Percentiles rank a stretch among this genome's conserved stretches.
Evolutionary conservation across 2,329 filamentous ascomycete species (phyloP).

Genomic region (Pseudocercospora ulei): DNA sequence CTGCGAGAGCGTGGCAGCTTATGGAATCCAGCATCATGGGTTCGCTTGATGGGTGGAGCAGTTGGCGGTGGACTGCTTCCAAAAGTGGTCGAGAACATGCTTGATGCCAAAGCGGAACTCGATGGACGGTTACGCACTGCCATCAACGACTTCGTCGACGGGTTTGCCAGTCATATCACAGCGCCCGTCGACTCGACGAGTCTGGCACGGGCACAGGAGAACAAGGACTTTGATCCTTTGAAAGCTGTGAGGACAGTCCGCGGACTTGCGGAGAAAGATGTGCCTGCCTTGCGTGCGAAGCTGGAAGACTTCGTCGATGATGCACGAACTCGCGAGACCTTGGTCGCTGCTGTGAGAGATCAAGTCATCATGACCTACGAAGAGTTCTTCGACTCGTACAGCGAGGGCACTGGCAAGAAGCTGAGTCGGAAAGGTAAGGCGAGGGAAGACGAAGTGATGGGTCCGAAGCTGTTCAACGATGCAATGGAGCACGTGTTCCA

Average conservation of each 20-base stretch:
- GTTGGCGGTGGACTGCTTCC: conserved; percentile 47
- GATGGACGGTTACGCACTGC: conserved; percentile 53
- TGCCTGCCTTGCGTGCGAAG: conserved; percentile 47
- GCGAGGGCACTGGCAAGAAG: conserved; percentile 34
- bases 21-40: conserved; percentile 55
- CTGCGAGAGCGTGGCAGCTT: conserved; percentile 55
- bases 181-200: conserved; percentile 34
- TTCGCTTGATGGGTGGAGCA: conserved; percentile 46
- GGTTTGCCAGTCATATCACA: conserved; percentile 50
- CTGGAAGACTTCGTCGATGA: conserved; percentile 57
- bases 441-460: conserved; percentile 54
- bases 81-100: conserved; percentile 60
- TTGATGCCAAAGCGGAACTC: conserved; percentile 59
- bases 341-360: conserved; percentile 57
- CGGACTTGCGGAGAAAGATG: conserved; percentile 49
- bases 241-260: conserved; percentile 41
- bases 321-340: conserved; percentile 54
- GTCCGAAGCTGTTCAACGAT: conserved; percentile 54
- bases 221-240: conserved; percentile 26
- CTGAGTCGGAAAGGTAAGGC: conserved; percentile 49
- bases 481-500: conserved; percentile 53
- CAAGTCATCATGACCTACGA: conserved; percentile 55
- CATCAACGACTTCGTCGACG: conserved; percentile 57
- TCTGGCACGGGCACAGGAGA: conserved; percentile 20
- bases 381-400: conserved; percentile 51